Conservation (phyloP, 2,329 filamentous ascomycete genomes). For the Claviceps fusiformis region DNA sequence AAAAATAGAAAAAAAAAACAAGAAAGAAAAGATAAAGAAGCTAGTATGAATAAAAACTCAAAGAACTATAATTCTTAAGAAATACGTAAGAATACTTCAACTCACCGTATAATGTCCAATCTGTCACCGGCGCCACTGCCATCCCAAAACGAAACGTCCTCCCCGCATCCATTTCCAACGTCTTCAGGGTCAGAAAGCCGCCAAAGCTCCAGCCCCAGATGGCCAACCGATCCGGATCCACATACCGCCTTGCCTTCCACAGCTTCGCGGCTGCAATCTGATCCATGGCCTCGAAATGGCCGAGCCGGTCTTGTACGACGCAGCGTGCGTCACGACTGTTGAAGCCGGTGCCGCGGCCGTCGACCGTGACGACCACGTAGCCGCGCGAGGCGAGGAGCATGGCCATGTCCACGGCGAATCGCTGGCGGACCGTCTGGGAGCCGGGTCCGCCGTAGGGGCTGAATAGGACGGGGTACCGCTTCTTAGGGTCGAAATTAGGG, state of each 20-base stretch:
- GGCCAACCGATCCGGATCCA: conserved; percentile 45
- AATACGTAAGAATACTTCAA: no score
- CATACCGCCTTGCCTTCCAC: conserved; percentile 32
- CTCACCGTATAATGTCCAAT: conserved; percentile 50
- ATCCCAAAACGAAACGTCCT: conserved; percentile 45
- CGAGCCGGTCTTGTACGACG: conserved; percentile 43
- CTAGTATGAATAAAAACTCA: no score
- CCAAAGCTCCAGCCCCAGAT: conserved; percentile 61
- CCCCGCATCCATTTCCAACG: conserved; percentile 46
- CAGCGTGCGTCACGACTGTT: conserved; percentile 50
- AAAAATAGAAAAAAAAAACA: no score
- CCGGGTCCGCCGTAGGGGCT: conserved; percentile 56
- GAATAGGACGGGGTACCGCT: conserved; percentile 54
- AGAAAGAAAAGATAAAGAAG: no score
- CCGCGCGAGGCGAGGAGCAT: conserved; percentile 50
- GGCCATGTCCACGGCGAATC: conserved; percentile 42
- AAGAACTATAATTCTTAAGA: no score
- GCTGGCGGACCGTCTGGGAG: conserved; percentile 46
- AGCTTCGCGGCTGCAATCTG: conserved; percentile 54
- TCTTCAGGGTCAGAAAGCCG: conserved; percentile 53
- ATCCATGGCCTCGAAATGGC: conserved; percentile 49
- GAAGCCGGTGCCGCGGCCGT: conserved; percentile 53
- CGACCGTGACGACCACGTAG: conserved; percentile 54
- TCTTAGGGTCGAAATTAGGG: conserved; percentile 45
- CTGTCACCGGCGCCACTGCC: conserved; percentile 51